A percentile compares a stretch with the other conserved stretches of the same genome.
Conservation (phyloP, 2,329 filamentous ascomycete species). For the Fusarium continuum region DNA sequence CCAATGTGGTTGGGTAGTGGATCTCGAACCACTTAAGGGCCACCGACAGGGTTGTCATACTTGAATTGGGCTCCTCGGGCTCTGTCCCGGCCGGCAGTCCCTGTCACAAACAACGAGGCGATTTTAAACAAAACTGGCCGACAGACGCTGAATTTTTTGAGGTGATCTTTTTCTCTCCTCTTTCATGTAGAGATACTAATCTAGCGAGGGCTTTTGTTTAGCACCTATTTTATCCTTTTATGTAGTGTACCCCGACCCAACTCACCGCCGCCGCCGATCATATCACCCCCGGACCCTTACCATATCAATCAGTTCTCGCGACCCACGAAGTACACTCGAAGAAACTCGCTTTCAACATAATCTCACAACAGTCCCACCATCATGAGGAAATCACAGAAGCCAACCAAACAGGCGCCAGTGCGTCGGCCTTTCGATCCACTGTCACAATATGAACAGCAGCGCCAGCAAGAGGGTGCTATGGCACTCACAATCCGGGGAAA, state of each 20-base stretch:
- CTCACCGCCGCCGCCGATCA: conserved; percentile 31
- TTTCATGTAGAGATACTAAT: conserved; percentile 20
- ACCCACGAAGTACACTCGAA: conserved; percentile 21
- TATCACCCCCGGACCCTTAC: conserved; percentile 8
- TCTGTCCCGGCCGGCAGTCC: conserved; percentile 22
- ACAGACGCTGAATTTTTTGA: conserved; percentile 9
- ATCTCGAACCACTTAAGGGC: conserved; percentile 37
- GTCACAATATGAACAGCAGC: conserved; percentile 35
- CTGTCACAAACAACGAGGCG: conserved; percentile 17
- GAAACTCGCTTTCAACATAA: conserved; percentile 15
- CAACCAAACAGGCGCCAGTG: conserved; percentile 12
- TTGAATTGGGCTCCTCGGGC: conserved; percentile 42
- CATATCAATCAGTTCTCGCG: not conserved
- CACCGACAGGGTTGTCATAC: conserved; percentile 32
- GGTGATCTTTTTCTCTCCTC: conserved; percentile 13
- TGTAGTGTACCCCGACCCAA: conserved; percentile 26
- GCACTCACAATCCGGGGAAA: conserved; percentile 42
- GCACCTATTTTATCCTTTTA: conserved; percentile 21
- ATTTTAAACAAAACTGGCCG: conserved; percentile 25
- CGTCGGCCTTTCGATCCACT: conserved; percentile 31
- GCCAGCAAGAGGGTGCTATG: conserved; percentile 37
- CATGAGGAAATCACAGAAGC: conserved; percentile 38
- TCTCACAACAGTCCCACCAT: conserved; percentile 3
- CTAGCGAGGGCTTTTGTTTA: conserved; percentile 4
- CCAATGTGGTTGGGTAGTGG: conserved; percentile 41